Base-by-base conservation (phyloP, 2,329 filamentous ascomycete species). In the Colletotrichum liriopes region DNA sequence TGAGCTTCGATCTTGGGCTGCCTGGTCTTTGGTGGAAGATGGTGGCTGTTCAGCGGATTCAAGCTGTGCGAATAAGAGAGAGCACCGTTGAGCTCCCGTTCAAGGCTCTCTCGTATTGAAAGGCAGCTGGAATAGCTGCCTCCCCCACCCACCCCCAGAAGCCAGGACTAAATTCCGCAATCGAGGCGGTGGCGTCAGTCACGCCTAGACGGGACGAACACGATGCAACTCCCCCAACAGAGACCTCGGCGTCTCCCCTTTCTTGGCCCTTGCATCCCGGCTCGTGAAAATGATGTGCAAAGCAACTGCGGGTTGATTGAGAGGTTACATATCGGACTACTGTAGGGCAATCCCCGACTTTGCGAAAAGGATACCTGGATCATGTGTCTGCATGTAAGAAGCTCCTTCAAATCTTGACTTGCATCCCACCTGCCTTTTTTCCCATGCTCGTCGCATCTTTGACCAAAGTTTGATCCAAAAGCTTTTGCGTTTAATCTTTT, bases 261-360 rank as follows among this genome's bases (percentile, higher is more conserved):
- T 35, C 26, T 52, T 45, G 32, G 41, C 41, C 56, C 49, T 49
- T 55, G 49, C 39, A 67, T 56, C 55, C 64, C 49, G 55, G 68
- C 68, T 56, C 51, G 68, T 71, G 68, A 67, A 39, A 62, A 29
- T 56, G 64, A 67, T 62, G 49, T 14, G 26, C 56, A 47, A 56
- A 23, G 7, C 9, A 23, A 32, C 39, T 43, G 16, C 20, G 8
- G 56, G 11, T n/a, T 9, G 23, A 26, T 8, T 70, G 61, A 65
- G 26, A 65, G 35, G 37, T 32, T 23, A 55, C 29, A 29, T 32
- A 32, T 49, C 32, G 14, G 41, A 60, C 35, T 37, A 16, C 45
- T 49, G 49, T 56, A 67, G 39, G 63, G 39, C 8, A 43, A 61
- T 56, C 47, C 62, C 56, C 49, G 64, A 55, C 68, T 67, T 47